phyloP scores from a whole-genome alignment of 768 basidiomycete genomes.

The Suillus brevipes region DNA sequence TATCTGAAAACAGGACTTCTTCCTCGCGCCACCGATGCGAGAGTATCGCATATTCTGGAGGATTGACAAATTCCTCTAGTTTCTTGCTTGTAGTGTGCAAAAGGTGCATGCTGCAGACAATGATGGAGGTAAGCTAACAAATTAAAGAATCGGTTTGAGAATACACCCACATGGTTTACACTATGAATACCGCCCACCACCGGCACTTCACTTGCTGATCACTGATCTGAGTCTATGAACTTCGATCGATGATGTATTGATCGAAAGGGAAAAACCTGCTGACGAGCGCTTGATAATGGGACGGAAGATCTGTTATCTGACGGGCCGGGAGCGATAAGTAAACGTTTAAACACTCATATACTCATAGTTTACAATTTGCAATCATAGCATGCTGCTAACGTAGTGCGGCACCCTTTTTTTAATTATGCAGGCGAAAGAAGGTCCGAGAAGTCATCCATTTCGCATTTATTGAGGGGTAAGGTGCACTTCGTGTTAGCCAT shows the following conservation, averaged over 20 bases:
- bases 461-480: neutral
- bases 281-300: neutral
- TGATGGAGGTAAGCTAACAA: slow-evolving; percentile 1
- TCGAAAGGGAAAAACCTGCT: neutral
- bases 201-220: neutral
- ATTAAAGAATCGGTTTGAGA: neutral
- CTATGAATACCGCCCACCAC: neutral
- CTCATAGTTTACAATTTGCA: neutral
- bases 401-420: neutral
- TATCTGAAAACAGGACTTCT: slow-evolving; percentile 8
- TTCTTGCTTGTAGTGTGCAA: slow-evolving; percentile 3
- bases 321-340: neutral
- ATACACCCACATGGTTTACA: neutral
- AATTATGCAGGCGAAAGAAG: slow-evolving; percentile 2
- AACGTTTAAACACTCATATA: neutral
- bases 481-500: slow-evolving; percentile 2
- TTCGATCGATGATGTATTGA: neutral
- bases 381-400: neutral
- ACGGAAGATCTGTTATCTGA: neutral
- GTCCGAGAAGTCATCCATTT: neutral
- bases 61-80: slow-evolving; percentile 7
- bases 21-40: slow-evolving; percentile 12
- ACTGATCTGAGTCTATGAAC: neutral
- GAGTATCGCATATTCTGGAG: slow-evolving; percentile 14
- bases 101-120: slow-evolving; percentile 8